A percentile compares a stretch with the other conserved stretches of the same genome.
phyloP scores from a whole-genome alignment of 148 eudicot genomes.

The Gaultheria prostrata region DNA sequence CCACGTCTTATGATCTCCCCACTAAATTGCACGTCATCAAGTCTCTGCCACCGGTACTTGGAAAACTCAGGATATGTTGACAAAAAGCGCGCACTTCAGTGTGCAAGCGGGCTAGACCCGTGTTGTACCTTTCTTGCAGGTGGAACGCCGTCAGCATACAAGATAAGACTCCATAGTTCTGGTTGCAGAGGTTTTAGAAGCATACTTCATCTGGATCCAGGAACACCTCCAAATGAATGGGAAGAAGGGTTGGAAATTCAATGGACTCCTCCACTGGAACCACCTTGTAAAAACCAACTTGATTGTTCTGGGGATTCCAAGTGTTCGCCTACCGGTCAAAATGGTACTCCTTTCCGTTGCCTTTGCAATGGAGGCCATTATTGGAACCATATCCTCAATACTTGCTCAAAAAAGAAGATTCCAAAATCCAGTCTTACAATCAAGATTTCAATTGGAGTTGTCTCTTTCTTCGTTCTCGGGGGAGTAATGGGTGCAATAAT shows the following conservation, averaged over 20 bases:
- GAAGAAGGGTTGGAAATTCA: constrained; percentile 48
- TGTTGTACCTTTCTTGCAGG: constrained; percentile 52
- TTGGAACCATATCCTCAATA: constrained; percentile 29
- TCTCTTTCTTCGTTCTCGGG: constrained; percentile 18
- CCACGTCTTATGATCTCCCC: constrained; percentile 47
- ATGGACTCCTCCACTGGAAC: constrained; percentile 38
- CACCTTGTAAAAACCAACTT: constrained; percentile 25
- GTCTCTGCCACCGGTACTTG: constrained; percentile 41
- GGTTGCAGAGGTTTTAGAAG: constrained; percentile 47
- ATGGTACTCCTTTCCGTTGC: constrained; percentile 26
- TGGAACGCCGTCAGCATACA: constrained; percentile 46
- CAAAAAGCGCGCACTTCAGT: constrained; percentile 23
- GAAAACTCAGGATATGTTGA: constrained; percentile 36
- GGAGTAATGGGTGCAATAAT: constrained; percentile 20
- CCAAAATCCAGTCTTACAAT: constrained; percentile 14
- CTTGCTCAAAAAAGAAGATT: constrained; percentile 26
- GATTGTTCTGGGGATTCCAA: constrained; percentile 37
- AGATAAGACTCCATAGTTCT: constrained; percentile 38
- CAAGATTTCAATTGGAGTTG: constrained; percentile 28
- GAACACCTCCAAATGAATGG: constrained; percentile 31
- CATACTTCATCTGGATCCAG: constrained; percentile 31
- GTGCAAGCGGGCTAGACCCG: constrained; percentile 30
- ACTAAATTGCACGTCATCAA: constrained; percentile 40
- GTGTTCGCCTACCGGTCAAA: constrained; percentile 25
- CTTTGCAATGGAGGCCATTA: constrained; percentile 27